phyloP scores from a whole-genome alignment of 257 asterid species.

The Primulina tabacum region DNA sequence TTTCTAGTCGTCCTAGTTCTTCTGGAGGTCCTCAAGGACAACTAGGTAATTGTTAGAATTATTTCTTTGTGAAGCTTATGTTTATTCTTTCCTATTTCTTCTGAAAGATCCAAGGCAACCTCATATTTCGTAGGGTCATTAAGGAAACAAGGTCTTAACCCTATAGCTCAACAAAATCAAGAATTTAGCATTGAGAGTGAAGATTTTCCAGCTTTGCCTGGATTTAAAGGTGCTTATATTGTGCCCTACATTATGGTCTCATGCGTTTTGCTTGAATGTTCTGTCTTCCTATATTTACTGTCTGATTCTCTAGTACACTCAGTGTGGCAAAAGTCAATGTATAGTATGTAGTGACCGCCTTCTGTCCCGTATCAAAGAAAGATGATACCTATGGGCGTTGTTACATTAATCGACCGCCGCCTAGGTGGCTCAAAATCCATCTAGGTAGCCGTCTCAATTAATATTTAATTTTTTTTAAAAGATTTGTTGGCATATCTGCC shows the following conservation, averaged over 20 bases:
- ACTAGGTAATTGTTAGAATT: slow-evolving; percentile 50
- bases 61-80: slow-evolving; percentile 19
- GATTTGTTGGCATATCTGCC: too few relatives aligned
- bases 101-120: slow-evolving; percentile 24
- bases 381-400: too few relatives aligned
- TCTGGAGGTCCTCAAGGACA: slow-evolving; percentile 99
- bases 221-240: slow-evolving; percentile 70
- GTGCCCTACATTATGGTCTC: neutral
- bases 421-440: too few relatives aligned
- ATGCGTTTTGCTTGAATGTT: neutral
- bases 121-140: slow-evolving; percentile 58
- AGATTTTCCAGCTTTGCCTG: slow-evolving; percentile 98
- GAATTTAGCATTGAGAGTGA: slow-evolving; percentile 98
- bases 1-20: slow-evolving; percentile 88
- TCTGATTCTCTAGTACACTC: slow-evolving; percentile 7
- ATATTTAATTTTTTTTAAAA: too few relatives aligned
- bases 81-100: slow-evolving; percentile 23
- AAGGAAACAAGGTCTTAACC: slow-evolving; percentile 86
- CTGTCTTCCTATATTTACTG: slow-evolving; percentile 8
- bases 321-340: slow-evolving; percentile 2
- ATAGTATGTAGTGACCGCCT: too few relatives aligned
- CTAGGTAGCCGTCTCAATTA: too few relatives aligned
- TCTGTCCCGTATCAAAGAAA: too few relatives aligned
- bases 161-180: slow-evolving; percentile 93
- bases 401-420: too few relatives aligned